These are phyloP conservation scores for Dactylonectria estremocensis DNA, from an alignment of 2,329 filamentous ascomycete species.

Conservation along the genomic window DNA sequence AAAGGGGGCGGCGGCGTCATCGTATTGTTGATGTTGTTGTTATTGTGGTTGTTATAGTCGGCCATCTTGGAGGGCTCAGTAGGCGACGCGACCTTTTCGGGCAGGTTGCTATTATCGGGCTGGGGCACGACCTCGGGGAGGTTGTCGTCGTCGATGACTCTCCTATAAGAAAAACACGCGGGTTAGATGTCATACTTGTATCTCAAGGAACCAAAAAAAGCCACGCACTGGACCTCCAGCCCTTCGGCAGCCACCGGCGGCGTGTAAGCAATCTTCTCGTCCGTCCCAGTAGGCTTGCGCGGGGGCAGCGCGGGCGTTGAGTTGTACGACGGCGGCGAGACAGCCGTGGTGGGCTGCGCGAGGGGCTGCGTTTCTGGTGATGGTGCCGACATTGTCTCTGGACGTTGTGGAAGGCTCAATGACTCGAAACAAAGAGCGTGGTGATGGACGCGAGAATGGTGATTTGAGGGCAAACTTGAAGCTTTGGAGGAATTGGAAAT, in stretches of 20 bases:
- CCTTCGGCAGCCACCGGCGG: conserved; percentile 21
- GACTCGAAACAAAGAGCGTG: too few relatives aligned
- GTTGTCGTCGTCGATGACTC: conserved; percentile 38
- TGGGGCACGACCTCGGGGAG: conserved; percentile 45
- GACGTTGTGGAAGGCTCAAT: not conserved
- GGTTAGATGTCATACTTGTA: not conserved
- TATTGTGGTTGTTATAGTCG: too few relatives aligned
- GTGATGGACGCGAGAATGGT: too few relatives aligned
- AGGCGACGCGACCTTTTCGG: not conserved
- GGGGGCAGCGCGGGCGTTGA: conserved; percentile 23
- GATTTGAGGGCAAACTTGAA: too few relatives aligned
- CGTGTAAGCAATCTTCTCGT: conserved; percentile 43
- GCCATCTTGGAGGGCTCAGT: not conserved
- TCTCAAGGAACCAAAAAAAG: not conserved
- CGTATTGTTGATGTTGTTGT: not conserved
- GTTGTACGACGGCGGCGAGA: conserved; percentile 44
- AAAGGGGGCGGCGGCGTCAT: not conserved
- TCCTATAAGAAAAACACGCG: conserved; percentile 12
- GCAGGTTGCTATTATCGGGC: not conserved
- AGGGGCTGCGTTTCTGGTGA: conserved; percentile 16
- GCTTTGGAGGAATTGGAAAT: too few relatives aligned
- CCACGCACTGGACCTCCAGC: conserved; percentile 17
- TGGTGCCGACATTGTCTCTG: conserved; percentile 13
- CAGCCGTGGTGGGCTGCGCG: conserved; percentile 18
- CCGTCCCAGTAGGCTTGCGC: not conserved